phyloP scores from a whole-genome alignment of 2,329 filamentous ascomycete species.

The Grosmannia penicillata region DNA sequence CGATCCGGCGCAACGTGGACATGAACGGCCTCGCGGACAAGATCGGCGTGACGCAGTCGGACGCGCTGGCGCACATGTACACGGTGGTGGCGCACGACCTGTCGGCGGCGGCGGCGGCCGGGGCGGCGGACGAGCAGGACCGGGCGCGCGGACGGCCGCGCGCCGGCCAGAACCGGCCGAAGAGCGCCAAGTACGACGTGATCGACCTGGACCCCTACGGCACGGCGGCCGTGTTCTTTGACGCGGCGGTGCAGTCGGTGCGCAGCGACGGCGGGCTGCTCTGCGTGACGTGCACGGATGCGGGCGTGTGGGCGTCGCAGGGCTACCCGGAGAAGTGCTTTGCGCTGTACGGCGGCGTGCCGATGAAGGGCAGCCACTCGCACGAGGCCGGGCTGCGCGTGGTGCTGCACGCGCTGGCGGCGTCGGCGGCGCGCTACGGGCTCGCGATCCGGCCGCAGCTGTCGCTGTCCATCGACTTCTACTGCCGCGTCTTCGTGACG shows the following conservation, averaged over 20 bases:
- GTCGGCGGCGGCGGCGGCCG: constrained; percentile 20
- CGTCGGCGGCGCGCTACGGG: constrained; percentile 71
- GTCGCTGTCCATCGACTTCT: constrained; percentile 92
- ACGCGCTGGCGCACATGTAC: constrained; percentile 90
- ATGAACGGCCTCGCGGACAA: constrained; percentile 64
- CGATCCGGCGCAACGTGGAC: constrained; percentile 70
- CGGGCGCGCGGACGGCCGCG: constrained; percentile 4
- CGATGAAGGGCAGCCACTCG: constrained; percentile 69
- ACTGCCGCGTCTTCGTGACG: constrained; percentile 76
- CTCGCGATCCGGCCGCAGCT: constrained; percentile 80
- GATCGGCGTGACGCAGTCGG: constrained; percentile 60
- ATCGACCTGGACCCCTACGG: constrained; percentile 96
- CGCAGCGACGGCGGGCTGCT: constrained; percentile 75
- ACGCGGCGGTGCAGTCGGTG: constrained; percentile 75
- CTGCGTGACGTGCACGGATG: constrained; percentile 93
- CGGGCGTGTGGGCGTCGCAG: constrained; percentile 84
- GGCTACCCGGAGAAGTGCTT: constrained; percentile 92
- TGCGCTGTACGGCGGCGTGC: constrained; percentile 81
- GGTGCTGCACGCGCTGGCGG: constrained; percentile 69
- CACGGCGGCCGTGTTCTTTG: constrained; percentile 81
- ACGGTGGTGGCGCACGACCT: constrained; percentile 42
- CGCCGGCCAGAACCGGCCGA: not conserved
- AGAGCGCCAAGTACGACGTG: constrained; percentile 58
- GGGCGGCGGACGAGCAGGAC: constrained; percentile 12
- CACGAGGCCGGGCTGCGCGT: constrained; percentile 84